Base-by-base conservation (phyloP, 768 basidiomycete genomes). In the Boletus speciosus region DNA sequence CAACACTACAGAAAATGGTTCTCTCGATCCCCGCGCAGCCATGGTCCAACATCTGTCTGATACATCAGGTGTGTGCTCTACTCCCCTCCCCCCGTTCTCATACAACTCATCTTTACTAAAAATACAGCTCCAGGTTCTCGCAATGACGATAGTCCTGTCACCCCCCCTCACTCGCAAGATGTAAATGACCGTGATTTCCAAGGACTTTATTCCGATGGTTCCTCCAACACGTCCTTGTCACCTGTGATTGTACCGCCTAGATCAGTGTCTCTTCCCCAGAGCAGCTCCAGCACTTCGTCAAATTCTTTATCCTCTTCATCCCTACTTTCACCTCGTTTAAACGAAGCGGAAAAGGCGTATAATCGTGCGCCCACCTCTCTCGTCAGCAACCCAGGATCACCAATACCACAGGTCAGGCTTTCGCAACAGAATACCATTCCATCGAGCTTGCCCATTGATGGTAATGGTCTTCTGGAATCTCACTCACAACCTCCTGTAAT, bases 41-140 rank as follows among this genome's bases (percentile, higher is more conserved):
- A 35, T 66, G 53, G 42, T 54, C 25, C 62, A 68, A 39, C 58
- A 65, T 46, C 55, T 63, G 27, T 73, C 73, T 21, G 76, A 73
- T 43, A 64, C 72, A 10, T 63, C 69, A 49, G 65, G 76, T 76
- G 27, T 54, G 70, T 62, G 2, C 15, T 25, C 19, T 19, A 12
- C 27, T 52, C 38, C 23, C 21, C 36, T 46, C 5, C 19, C n/a
- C 42, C 14, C 32, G 15, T 0, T 46, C 9, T 38, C 31, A 48
- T 21, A 4, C 25, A 11, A 40, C 23, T 31, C 0, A n/a, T 48
- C 32, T 15, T 37, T 48, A 2, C 52, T 41, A 5, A 54, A 32
- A 32, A 39, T 29, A 11, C 25, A 34, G 12, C 46, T 8, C 25
- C 50, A 60, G 59, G 34, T 41, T 56, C 55, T 47, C 59, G 41